phyloP scores from a whole-genome alignment of 1,284 basidiomycete species.

The Anthracocystis walkeri region DNA sequence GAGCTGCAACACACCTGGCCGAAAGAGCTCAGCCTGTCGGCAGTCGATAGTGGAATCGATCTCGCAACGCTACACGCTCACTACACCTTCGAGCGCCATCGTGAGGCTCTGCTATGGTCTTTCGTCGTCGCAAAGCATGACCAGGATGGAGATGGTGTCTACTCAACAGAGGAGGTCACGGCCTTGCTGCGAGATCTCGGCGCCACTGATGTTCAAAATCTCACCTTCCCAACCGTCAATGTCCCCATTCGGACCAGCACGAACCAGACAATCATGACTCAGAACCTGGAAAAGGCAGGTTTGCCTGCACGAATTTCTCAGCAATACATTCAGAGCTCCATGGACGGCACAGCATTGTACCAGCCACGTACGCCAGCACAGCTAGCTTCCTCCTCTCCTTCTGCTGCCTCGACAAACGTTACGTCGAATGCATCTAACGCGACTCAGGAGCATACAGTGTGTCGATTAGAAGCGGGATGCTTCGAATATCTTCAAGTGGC shows the following conservation, averaged over 20 bases:
- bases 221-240: slow-evolving; percentile 1
- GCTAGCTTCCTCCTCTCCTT: background rate
- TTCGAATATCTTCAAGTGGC: slow-evolving; percentile 2
- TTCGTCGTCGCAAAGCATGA: slow-evolving; percentile 42
- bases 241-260: slow-evolving; percentile 6
- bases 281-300: slow-evolving; percentile 7
- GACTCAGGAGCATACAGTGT: background rate
- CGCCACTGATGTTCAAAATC: background rate
- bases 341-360: slow-evolving; percentile 18
- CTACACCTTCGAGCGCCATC: slow-evolving; percentile 22
- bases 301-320: background rate
- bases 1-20: slow-evolving; percentile 27
- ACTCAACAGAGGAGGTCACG: slow-evolving; percentile 12
- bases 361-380: slow-evolving; percentile 1
- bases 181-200: slow-evolving; percentile 30
- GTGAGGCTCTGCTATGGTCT: slow-evolving; percentile 43
- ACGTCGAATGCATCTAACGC: background rate
- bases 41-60: background rate
- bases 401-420: background rate
- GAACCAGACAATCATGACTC: background rate
- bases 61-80: slow-evolving; percentile 25
- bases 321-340: slow-evolving; percentile 13
- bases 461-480: slow-evolving; percentile 7
- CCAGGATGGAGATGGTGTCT: slow-evolving; percentile 24
- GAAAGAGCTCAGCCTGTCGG: background rate